phyloP scores from a whole-genome alignment of 1,139 yeast genomes.

The Yamadazyma epiphylla region DNA sequence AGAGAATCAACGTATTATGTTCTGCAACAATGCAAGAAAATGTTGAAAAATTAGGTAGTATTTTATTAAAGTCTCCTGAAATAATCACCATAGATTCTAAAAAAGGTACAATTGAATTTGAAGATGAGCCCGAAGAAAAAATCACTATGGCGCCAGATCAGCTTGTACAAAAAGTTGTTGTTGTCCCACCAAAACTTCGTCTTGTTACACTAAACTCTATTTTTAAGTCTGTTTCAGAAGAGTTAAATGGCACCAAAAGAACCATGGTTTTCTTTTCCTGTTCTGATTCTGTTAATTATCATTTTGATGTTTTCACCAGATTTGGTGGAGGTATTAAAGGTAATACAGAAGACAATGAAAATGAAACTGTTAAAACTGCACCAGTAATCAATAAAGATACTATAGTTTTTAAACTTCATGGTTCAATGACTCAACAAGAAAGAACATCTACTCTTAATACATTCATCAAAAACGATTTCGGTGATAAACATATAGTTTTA shows the following conservation, averaged over 20 bases:
- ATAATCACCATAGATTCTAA: constrained; percentile 45
- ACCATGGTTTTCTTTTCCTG: constrained; percentile 89
- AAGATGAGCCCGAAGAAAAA: constrained; percentile 28
- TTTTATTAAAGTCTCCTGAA: constrained; percentile 68
- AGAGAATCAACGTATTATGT: constrained; percentile 77
- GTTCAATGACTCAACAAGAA: constrained; percentile 78
- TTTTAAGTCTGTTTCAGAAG: constrained; percentile 46
- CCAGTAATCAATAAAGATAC: constrained; percentile 51
- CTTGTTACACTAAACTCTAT: constrained; percentile 74
- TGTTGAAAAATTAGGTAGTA: constrained; percentile 76
- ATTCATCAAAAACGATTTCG: constrained; percentile 40
- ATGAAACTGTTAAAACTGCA: constrained; percentile 42
- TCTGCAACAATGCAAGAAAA: constrained; percentile 89
- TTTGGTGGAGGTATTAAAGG: constrained; percentile 42
- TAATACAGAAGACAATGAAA: constrained; percentile 22
- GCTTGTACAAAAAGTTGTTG: constrained; percentile 67
- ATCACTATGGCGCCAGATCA: constrained; percentile 86
- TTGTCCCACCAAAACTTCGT: constrained; percentile 89
- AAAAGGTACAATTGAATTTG: constrained; percentile 38
- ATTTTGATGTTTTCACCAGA: constrained; percentile 68
- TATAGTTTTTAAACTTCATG: constrained; percentile 78
- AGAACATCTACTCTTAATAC: constrained; percentile 74
- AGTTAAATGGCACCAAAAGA: constrained; percentile 30
- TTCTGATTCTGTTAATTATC: constrained; percentile 93
- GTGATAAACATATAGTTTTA: constrained; percentile 54